Base-by-base conservation (phyloP, 805 yeast genomes). In the Naumovozyma baii region DNA sequence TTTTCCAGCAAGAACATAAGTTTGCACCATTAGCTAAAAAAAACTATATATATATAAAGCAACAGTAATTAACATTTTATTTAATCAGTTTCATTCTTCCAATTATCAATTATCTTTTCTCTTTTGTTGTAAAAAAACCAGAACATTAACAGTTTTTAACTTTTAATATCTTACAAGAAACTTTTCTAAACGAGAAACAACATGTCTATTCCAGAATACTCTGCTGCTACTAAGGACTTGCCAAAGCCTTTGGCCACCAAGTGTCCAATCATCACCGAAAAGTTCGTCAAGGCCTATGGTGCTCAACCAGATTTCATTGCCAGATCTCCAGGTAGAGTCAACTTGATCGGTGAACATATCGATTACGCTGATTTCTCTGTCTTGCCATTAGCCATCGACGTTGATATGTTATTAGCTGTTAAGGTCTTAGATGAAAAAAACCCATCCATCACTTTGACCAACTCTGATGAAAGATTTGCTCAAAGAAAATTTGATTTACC, bases 291-390 rank as follows among this genome's bases (percentile, higher is more conserved):
- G 7, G 36, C 45, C 2, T 73, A 66, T 46, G 67, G 59, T 38
- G 48, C 48, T 14, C 50, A 50, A 18, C 50, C 55, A 3, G 69
- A 67, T 26, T 70, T 77, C 51, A 58, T 75, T 30, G 63, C 78
- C 17, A 66, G 86, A 37, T 73, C 83, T 13, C 87, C 88, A n/a
- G 87, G 87, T 25, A 64, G 88, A 49, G 87, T 80, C 39, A 80
- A 80, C 55, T 62, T 80, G 42, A 77, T 80, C 40, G 87, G 88
- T 29, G 87, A 80, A 48, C 88, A 80, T 53, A 74, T 80, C 40
- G 87, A 80, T 60, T 80, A 80, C 55, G 72, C 74, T 47, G 70
- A 72, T 50, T 80, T 76, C 54, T 69, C 83, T 5, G 82, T 77
- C 9, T 66, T 80, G 47, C 87, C 87, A 14, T 74, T 80, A 79